phyloP scores from a whole-genome alignment of 2,329 filamentous ascomycete genomes.

The Penicillium sp. region DNA sequence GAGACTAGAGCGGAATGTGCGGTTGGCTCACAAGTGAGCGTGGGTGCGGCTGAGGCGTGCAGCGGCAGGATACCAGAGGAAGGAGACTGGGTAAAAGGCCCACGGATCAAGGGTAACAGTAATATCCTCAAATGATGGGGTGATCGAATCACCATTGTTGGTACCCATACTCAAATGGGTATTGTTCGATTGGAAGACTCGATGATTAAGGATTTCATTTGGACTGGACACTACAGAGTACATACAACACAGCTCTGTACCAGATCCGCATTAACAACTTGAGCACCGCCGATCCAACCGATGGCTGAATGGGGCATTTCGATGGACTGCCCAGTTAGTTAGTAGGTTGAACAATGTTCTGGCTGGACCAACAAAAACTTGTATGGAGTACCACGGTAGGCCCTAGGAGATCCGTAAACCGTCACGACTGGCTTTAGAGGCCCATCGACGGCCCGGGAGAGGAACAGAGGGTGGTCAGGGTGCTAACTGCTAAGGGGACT shows the following conservation, averaged over 20 bases:
- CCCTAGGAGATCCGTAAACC: background rate
- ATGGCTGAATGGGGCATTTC: background rate
- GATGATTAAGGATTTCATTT: background rate
- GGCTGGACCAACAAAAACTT: background rate
- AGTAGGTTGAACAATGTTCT: background rate
- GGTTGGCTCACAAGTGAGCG: background rate
- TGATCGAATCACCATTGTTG: background rate
- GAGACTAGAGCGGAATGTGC: background rate
- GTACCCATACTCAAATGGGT: background rate
- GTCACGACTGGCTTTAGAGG: background rate
- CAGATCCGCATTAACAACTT: slow-evolving; percentile 5
- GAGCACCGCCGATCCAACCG: background rate
- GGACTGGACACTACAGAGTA: background rate
- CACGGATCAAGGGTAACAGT: too few relatives aligned
- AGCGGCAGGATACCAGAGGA: background rate
- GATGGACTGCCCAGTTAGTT: background rate
- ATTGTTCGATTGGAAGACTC: background rate
- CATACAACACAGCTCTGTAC: too few relatives aligned
- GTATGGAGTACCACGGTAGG: background rate
- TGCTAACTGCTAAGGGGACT: background rate
- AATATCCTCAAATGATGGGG: background rate
- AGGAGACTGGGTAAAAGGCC: too few relatives aligned
- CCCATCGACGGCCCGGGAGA: background rate
- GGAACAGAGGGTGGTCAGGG: background rate
- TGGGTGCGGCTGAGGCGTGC: slow-evolving; percentile 11